Base-by-base conservation (phyloP, 139 green algal genomes). In the Pedinophyceae sp. region DNA sequence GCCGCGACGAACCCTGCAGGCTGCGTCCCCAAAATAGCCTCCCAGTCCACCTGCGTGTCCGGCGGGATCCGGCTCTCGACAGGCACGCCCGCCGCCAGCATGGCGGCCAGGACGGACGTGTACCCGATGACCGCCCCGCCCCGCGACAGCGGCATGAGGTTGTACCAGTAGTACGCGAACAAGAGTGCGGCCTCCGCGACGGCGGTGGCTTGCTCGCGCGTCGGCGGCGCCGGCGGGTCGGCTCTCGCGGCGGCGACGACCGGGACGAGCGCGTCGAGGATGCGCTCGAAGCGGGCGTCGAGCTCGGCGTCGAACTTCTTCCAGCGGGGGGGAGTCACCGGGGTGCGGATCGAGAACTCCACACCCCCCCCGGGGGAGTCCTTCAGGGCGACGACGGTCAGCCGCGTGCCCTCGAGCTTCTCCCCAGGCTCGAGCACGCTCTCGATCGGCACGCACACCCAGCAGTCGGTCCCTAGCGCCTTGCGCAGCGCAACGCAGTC, bases 101-200 rank as follows among this genome's bases (percentile, higher is more conserved):
- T 86, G 13, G 84, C 60, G 4, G 45, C 69, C 43, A 94, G 78
- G n/a, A 94, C 65, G 2, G 72, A 81, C 27, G 83, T 81, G 65
- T 89, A 88, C 27, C 87, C 85, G 41, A 79, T 80, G 1, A 79
- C 79, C 16, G 87, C 87, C 0, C 80, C 89, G 55, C 87, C 86
- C 10, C 87, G 73, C 6, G 82, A 84, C 55, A 95, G 70, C 7
- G 87, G 87, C 86, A 94, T 95, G 78, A 95, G 94, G 67, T 95
- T 95, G 77, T 94, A 95, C 74, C 73, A 85, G 68, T 75, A 82
- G 70, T 76, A 83, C 4, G 67, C 60, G 47, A 70, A 83, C 19
- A 51, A 64, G 25, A 85, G 67, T 47, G 69, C 62, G 48, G 55
- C 38, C 2, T 54, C 29, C 0, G 64, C 66, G 19, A 70, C 27